Conservation (phyloP, 2,329 filamentous ascomycete genomes). For the Fusarium fracticaudum region DNA sequence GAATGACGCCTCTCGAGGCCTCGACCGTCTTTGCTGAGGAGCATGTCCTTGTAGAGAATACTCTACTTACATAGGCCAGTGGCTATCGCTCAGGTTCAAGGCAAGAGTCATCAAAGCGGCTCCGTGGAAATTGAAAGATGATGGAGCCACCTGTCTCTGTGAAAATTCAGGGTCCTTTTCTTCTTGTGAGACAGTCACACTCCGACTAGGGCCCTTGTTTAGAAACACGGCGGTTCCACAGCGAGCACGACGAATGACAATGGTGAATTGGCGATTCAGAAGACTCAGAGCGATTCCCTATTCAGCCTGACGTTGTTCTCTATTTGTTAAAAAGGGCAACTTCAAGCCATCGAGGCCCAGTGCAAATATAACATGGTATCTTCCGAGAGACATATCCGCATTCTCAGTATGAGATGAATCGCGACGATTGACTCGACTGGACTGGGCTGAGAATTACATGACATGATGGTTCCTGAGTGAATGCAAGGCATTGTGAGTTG, state of each 20-base stretch:
- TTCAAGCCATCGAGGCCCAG: constrained; percentile 15
- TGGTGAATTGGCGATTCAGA: constrained; percentile 24
- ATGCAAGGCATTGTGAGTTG: constrained; percentile 29
- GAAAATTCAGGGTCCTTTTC: constrained; percentile 37
- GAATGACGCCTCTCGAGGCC: constrained; percentile 18
- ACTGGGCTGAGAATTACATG: constrained; percentile 5
- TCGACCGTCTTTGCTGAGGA: constrained; percentile 12
- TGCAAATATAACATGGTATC: constrained; percentile 2
- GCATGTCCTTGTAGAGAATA: constrained; percentile 23
- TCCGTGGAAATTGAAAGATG: constrained; percentile 16
- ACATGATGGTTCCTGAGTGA: constrained; percentile 23
- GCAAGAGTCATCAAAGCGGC: constrained; percentile 21
- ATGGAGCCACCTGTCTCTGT: constrained; percentile 6
- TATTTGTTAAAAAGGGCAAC: not conserved
- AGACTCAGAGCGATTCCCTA: constrained; percentile 14
- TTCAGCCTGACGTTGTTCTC: constrained; percentile 2
- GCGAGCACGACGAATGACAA: constrained; percentile 27
- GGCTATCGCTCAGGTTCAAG: not conserved
- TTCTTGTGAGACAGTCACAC: constrained; percentile 39
- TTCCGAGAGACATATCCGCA: constrained; percentile 19
- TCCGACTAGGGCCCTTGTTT: constrained; percentile 28
- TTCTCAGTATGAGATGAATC: constrained; percentile 6
- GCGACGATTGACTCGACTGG: constrained; percentile 2
- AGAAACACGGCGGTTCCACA: constrained; percentile 39
- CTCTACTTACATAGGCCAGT: constrained; percentile 6